phyloP scores from a whole-genome alignment of 176 grass and related monocot genomes.

The Oryza officinalis region DNA sequence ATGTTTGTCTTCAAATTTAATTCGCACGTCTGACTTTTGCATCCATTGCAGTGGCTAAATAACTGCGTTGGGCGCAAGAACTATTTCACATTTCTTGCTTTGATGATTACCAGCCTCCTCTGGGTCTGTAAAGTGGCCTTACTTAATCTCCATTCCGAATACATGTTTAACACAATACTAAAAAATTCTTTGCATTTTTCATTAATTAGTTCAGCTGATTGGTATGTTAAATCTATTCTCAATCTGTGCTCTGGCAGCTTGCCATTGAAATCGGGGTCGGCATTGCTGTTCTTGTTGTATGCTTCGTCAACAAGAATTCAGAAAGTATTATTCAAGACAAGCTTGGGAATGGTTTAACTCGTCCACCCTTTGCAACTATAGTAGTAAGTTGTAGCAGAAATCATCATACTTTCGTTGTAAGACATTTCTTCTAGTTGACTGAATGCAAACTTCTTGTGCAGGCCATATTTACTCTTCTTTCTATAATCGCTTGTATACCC shows the following conservation, averaged over 20 bases:
- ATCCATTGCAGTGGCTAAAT: slow-evolving; percentile 83
- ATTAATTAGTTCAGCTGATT: slow-evolving; percentile 14
- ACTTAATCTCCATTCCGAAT: slow-evolving; percentile 30
- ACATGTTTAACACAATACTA: background rate
- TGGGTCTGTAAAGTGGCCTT: slow-evolving; percentile 61
- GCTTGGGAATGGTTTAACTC: slow-evolving; percentile 80
- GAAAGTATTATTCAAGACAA: slow-evolving; percentile 59
- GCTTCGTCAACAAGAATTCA: slow-evolving; percentile 63
- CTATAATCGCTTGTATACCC: slow-evolving; percentile 68
- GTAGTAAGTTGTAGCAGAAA: slow-evolving; percentile 66
- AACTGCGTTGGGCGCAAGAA: slow-evolving; percentile 94
- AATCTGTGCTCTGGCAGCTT: slow-evolving; percentile 51
- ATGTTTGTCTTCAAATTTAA: slow-evolving; percentile 17
- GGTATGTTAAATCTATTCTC: background rate
- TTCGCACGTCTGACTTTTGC: slow-evolving; percentile 2
- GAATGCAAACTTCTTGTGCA: slow-evolving; percentile 36
- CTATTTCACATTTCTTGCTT: slow-evolving; percentile 77
- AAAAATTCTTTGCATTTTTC: background rate
- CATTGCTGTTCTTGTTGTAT: slow-evolving; percentile 71
- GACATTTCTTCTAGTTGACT: too few relatives aligned
- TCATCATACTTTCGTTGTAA: background rate
- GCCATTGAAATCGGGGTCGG: slow-evolving; percentile 81
- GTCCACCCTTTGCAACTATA: slow-evolving; percentile 63
- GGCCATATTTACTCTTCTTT: slow-evolving; percentile 77
- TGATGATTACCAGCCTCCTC: slow-evolving; percentile 76